Evolutionary conservation across 441 rosid species (phyloP).

Genomic region (Lepidium campestre): DNA sequence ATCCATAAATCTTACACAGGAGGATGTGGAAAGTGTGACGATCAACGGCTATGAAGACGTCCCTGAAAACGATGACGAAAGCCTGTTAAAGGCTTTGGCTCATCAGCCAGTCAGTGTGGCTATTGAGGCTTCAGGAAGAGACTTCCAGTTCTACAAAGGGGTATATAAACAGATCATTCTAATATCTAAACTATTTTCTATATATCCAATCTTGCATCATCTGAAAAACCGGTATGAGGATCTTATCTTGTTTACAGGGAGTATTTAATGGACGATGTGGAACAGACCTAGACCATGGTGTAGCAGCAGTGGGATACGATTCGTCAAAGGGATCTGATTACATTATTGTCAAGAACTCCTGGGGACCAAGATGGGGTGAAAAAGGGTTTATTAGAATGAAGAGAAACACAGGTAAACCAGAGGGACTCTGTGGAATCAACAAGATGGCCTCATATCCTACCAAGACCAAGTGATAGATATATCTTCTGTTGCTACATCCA

Average conservation of each 20-base stretch:
- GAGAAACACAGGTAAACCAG: constrained; percentile 72
- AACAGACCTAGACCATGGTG: constrained; percentile 76
- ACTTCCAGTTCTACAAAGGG: constrained; percentile 94
- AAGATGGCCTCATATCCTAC: constrained; percentile 93
- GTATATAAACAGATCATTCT: constrained; percentile 31
- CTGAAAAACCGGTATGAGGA: not conserved
- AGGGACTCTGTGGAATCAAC: constrained; percentile 84
- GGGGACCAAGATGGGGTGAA: constrained; percentile 95
- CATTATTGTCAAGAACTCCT: constrained; percentile 80
- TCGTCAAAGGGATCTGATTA: constrained; percentile 62
- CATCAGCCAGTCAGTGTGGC: constrained; percentile 91
- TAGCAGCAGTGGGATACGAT: constrained; percentile 92
- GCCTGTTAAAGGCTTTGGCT: constrained; percentile 74
- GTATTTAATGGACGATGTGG: constrained; percentile 82
- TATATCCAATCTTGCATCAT: not conserved
- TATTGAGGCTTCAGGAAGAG: constrained; percentile 87
- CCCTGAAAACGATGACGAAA: constrained; percentile 64
- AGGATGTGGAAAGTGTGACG: constrained; percentile 48
- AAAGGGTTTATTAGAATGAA: constrained; percentile 83
- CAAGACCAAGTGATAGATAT: constrained; percentile 33
- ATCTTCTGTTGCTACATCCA: not conserved
- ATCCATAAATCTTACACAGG: constrained; percentile 36
- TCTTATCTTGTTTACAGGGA: constrained; percentile 46
- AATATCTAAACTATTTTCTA: not conserved
- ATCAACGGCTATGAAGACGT: constrained; percentile 79